Base-by-base conservation (phyloP, 441 rosid species). In the Populus hybrid region DNA sequence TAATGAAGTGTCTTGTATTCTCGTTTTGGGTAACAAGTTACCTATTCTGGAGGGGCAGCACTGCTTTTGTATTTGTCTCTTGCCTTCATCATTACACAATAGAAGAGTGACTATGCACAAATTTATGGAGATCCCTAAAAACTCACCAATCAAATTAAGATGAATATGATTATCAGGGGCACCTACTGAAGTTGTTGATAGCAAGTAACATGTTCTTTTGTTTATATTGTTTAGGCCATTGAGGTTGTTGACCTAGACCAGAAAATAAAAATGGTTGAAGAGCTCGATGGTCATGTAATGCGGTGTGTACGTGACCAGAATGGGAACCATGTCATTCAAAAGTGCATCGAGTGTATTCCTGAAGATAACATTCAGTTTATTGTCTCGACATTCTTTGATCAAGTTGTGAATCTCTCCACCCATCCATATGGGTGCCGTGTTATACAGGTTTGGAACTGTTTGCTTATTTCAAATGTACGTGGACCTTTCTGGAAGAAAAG, bases 341-440 rank as follows among this genome's bases (percentile, higher is more conserved):
- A 92, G 89, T 92, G 97, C 74, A 92, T 92, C n/a, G 97, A 92
- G 81, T 92, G 97, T 72, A 80, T 89, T 14, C 94, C 94, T 80
- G 92, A 89, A 83, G 93, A 89, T 73, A 83, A 87, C 21, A 89
- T 92, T 73, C 88, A 89, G 72, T 90, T 92, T 78, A 88, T 92
- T 84, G 87, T 92, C 78, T 77, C 86, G 0, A 88, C 93, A 20
- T 92, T 92, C 82, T 90, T 86, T 84, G 92, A 88, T 83, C 97
- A 92, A 83, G 93, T 92, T 72, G 89, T 92, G 79, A 80, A 79
- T 34, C 86, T 92, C 46, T 90, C 97, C 70, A 90, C 90, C 54
- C 97, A 92, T 85, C 97, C 97, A 21, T 92, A 92, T 81, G 97
- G 97, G 14, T 92, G 97, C 81, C 94, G 94, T 57, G 97, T 92